Conservation (phyloP, 2,329 filamentous ascomycete genomes). For the Penicillium sp. region DNA sequence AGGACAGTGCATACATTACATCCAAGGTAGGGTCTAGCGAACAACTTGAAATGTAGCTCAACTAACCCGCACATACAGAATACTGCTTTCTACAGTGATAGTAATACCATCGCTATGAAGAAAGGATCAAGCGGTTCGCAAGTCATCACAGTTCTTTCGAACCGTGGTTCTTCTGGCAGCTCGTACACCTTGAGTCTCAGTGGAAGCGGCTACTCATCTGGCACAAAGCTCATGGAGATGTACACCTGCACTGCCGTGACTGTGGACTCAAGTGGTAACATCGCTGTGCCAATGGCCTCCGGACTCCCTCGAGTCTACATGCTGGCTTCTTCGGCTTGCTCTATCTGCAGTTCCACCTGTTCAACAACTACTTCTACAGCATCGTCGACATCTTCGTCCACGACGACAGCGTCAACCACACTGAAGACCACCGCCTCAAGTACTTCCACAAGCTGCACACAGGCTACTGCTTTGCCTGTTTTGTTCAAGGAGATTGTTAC, state of each 20-base stretch:
- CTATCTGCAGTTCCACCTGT: conserved; percentile 13
- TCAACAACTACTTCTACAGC: conserved; percentile 6
- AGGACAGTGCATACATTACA: conserved; percentile 46
- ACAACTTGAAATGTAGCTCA: too few relatives aligned
- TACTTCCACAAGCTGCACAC: conserved; percentile 22
- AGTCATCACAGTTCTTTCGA: conserved; percentile 48
- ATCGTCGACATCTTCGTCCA: background rate
- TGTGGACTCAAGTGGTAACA: conserved; percentile 48
- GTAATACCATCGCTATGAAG: conserved; percentile 50
- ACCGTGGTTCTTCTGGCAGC: conserved; percentile 41
- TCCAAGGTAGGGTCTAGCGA: conserved; percentile 35
- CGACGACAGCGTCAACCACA: conserved; percentile 5
- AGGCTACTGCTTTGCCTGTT: conserved; percentile 56
- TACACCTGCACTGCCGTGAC: conserved; percentile 49
- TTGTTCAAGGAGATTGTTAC: conserved; percentile 64
- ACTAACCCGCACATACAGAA: conserved; percentile 30
- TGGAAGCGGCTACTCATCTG: conserved; percentile 30
- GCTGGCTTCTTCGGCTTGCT: conserved; percentile 18
- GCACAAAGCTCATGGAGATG: conserved; percentile 32
- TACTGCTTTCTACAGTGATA: conserved; percentile 50
- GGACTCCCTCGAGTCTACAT: conserved; percentile 49
- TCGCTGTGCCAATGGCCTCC: conserved; percentile 49
- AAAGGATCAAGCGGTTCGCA: conserved; percentile 47
- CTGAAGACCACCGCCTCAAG: conserved; percentile 3
- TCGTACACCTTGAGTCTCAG: conserved; percentile 30